Base-by-base conservation (phyloP, 495 filamentous ascomycete species). In the Penicillium silybi region DNA sequence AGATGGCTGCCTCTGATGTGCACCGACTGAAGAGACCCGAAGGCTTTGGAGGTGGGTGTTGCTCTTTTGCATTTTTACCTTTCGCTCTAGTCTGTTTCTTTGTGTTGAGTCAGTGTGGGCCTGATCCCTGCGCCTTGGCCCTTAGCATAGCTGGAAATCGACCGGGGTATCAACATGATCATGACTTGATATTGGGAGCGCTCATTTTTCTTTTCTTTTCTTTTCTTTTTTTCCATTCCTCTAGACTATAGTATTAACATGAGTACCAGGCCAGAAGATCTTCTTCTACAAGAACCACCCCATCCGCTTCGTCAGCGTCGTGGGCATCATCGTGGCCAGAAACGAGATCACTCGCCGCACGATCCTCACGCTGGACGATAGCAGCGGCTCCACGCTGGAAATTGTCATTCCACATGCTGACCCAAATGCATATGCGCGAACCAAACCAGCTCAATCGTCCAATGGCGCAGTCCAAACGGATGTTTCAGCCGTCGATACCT, bases 221-320 rank as follows among this genome's bases (percentile, higher is more conserved):
- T 3, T 15, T 4, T 3, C 11, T 32, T 32, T 2, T 13, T 13
- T 13, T 32, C 1, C 29, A 4, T 32, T 29, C 9, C 29, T 32
- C 2, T 32, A 13, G 10, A 32, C 10, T 3, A 3, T 13, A 3
- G 10, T 15, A 32, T 32, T 32, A 32, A 32, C 8, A 32, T 4
- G 1, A 13, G 11, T 10, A 2, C 13, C 53, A 92, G 85, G 81
- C 46, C 84, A 89, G 66, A 72, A 84, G 58, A 70, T 92, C 17
- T 93, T 82, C 72, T 91, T 92, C 72, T 76, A 86, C 72, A 62
- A 78, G 29, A 97, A 97, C 73, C 90, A 97, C 67, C 93, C 95
- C 0, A 86, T 97, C 52, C 85, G 84, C 76, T 96, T 84, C 80
- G 82, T 93, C 37, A 82, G 85, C 54, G 58, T 97, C 16, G 78